Base-by-base conservation (phyloP, 2,329 filamentous ascomycete species). In the Penicillium expansum region DNA sequence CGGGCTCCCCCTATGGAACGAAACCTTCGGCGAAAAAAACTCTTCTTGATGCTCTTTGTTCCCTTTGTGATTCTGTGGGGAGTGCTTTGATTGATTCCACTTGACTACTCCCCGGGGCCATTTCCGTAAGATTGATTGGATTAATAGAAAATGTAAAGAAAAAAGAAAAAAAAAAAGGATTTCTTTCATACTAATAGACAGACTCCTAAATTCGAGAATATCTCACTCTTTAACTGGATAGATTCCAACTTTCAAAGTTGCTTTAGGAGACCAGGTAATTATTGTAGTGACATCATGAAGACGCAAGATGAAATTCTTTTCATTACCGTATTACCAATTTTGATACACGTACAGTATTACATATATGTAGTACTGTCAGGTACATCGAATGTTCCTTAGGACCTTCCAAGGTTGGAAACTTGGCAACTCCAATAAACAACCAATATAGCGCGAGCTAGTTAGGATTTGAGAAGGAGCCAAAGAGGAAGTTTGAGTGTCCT, bases 261-360 rank as follows among this genome's bases (percentile, higher is more conserved):
- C 45, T 9, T 35, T 33, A 11, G n/a, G n/a, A n/a, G n/a, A n/a
- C n/a, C n/a, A n/a, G n/a, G 22, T 48, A 16, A 44, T 33, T 20
- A 30, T 5, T 20, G 38, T n/a, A 45, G 58, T 65, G 64, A 67
- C 64, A 67, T 67, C 64, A 67, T 65, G 55, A 61, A 57, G 58
- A 61, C 55, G 61, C 43, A 52, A 47, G 16, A 32, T 7, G 13
- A 20, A 18, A 24, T 35, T 32, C 6, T 10, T 27, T 20, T 29
- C 7, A 14, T 35, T 43, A 55, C n/a, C 8, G 56, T 56, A 58
- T 32, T 55, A 29, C 22, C 9, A 13, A n/a, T 16, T 20, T 20
- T 2, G 18, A 33, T 53, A 33, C 2, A 9, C 4, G 22, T 52
- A 60, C 55, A 0, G 29, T 45, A 52, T 18, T 35, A n/a, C n/a